Evolutionary conservation across 2,329 filamentous ascomycete species (phyloP), one percentile per base, ranked within the genome.

Genomic region (Pseudocercospora musae): DNA sequence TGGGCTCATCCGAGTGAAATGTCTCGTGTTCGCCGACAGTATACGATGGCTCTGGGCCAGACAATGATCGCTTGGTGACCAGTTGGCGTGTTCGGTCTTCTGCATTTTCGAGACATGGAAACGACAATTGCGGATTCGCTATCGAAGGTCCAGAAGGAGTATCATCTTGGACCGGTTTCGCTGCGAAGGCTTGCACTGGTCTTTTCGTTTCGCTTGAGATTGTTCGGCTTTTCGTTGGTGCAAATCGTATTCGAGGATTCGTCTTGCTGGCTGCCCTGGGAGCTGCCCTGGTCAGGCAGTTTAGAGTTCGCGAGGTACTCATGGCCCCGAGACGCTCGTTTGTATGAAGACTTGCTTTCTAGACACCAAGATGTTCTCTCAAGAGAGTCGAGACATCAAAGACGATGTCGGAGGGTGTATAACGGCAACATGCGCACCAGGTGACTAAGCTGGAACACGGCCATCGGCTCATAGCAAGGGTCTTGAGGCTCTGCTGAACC

Each of bases 11-110:
- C 70, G 89, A 95, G 73, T 87, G 88, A 77, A 90, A 97, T 29
- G 80, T 84, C 67, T 90, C 84, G 57, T 95, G 93, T n/a, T 86
- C 87, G 61, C 95, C 95, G 50, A 90, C 89, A 0, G 94, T 97
- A 77, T 99, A 99, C 1, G 92, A 92, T 0, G 95, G 95, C 74
- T 99, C 95, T 1, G 94, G 94, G 0, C 94, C 94, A 52, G 87
- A 88, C 21, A 78, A 73, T 15, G 86, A 85, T 53, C 89, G 81
- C 40, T 89, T 90, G 60, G 81, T 81, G 15, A 85, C 85, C 52
- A 98, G 87, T 9, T 82, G 89, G 4, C 89, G 89, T 0, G 94
- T 81, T 56, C 79, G 88, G 37, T 84, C 85, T 73, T 96, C 92
- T 60, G 93, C 82, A 2, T 89, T 91, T 73, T 96, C 92, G 50